A percentile compares a stretch with the other conserved stretches of the same genome.
Conservation (phyloP, 106 monocot genomes). For the Allium sativum region DNA sequence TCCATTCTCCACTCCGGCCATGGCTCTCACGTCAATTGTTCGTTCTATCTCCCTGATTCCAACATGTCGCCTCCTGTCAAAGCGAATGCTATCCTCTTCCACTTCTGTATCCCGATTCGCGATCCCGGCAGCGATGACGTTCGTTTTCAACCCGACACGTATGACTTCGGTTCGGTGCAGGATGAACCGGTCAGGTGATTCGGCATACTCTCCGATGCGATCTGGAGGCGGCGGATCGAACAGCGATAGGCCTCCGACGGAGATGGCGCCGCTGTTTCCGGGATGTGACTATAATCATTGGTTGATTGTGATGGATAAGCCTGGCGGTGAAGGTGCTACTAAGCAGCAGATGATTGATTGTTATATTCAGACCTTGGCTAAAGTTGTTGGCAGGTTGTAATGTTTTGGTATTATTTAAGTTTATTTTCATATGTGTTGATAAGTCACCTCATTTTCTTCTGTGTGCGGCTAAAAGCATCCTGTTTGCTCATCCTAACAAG, state of each 20-base stretch:
- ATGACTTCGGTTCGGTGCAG: conserved; percentile 21
- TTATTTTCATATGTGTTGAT: no score
- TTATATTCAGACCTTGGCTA: conserved; percentile 66
- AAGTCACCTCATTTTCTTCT: no score
- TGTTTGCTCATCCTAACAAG: no score
- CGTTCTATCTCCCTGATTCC: background rate
- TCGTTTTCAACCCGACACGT: background rate
- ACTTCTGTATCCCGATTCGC: conserved; percentile 5
- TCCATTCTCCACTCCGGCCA: background rate
- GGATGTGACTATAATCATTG: conserved; percentile 85
- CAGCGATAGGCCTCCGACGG: conserved; percentile 67
- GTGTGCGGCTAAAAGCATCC: no score
- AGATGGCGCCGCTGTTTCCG: conserved; percentile 80
- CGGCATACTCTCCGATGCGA: conserved; percentile 40
- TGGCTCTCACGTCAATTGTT: conserved; percentile 1
- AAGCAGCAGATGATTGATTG: conserved; percentile 92
- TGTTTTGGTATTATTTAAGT: background rate
- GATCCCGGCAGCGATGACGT: background rate
- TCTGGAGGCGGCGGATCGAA: conserved; percentile 20
- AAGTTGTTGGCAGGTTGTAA: conserved; percentile 55
- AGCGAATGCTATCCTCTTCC: conserved; percentile 13
- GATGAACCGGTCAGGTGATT: conserved; percentile 24
- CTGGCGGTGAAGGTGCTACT: conserved; percentile 57
- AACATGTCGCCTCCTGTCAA: background rate
- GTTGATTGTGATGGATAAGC: conserved; percentile 81